A percentile compares a stretch with the other conserved stretches of the same genome.
These are phyloP conservation scores for Penicillium daleae DNA, from an alignment of 495 filamentous ascomycete species.

Conservation along the genomic window DNA sequence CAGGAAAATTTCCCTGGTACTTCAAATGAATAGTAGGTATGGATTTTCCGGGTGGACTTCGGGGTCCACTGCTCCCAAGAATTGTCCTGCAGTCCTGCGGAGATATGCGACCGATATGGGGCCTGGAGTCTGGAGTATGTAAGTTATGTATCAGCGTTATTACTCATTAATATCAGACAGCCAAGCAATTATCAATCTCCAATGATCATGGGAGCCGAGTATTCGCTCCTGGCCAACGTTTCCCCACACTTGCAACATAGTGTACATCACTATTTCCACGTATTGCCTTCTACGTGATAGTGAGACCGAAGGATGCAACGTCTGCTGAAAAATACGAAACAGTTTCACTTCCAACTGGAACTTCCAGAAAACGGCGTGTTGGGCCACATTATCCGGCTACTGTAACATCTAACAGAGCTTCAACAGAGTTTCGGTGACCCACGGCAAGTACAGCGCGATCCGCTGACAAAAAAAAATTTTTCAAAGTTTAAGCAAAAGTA, in stretches of 20 bases:
- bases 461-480: conserved; percentile 6
- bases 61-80: conserved; percentile 5
- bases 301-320: conserved; percentile 10
- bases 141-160: not conserved
- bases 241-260: not conserved
- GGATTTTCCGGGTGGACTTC: conserved; percentile 9
- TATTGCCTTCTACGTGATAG: conserved; percentile 5
- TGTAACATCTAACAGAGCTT: conserved; percentile 13
- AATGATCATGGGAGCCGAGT: conserved; percentile 14
- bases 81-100: not conserved
- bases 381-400: not conserved
- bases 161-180: not conserved
- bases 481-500: not conserved
- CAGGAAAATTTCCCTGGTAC: not conserved
- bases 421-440: conserved; percentile 20
- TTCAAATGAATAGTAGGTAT: not conserved
- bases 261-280: not conserved
- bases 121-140: not conserved
- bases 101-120: conserved; percentile 4
- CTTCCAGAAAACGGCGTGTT: conserved; percentile 9
- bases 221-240: not conserved
- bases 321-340: not conserved
- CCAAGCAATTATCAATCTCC: conserved; percentile 22
- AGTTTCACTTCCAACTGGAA: not conserved
- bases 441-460: conserved; percentile 16